Conservation (phyloP, 805 yeast species). For the Saccharomycopsis oosterbeekiorum region DNA sequence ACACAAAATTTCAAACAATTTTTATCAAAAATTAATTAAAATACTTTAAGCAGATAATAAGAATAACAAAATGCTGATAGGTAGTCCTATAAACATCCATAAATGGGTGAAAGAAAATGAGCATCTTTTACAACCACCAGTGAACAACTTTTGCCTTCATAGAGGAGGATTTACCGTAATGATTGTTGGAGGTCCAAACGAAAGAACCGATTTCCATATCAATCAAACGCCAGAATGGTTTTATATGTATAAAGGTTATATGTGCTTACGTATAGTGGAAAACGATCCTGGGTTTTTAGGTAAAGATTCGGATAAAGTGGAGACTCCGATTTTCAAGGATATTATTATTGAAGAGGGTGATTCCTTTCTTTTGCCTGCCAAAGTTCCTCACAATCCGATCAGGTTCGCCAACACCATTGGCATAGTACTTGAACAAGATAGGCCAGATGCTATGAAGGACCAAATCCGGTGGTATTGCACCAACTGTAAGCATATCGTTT, state of each 20-base stretch:
- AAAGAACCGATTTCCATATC: slow-evolving; percentile 84
- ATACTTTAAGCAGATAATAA: not conserved
- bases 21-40: too few relatives aligned
- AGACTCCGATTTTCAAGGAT: slow-evolving; percentile 62
- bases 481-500: slow-evolving; percentile 52
- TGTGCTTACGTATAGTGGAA: slow-evolving; percentile 78
- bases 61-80: slow-evolving; percentile 1
- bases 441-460: slow-evolving; percentile 65
- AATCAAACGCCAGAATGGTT: slow-evolving; percentile 95
- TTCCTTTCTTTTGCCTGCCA: slow-evolving; percentile 76
- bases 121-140: slow-evolving; percentile 79
- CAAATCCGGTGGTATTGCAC: slow-evolving; percentile 82
- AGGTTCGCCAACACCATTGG: slow-evolving; percentile 82
- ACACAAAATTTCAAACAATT: too few relatives aligned
- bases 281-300: slow-evolving; percentile 19
- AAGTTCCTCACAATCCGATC: slow-evolving; percentile 84
- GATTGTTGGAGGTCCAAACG: slow-evolving; percentile 96
- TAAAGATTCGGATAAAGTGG: slow-evolving; percentile 7
- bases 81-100: slow-evolving; percentile 58
- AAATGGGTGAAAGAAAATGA: slow-evolving; percentile 75
- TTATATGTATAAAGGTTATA: slow-evolving; percentile 75
- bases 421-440: slow-evolving; percentile 83
- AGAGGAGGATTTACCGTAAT: slow-evolving; percentile 88
- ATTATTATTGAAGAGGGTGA: slow-evolving; percentile 75
- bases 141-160: slow-evolving; percentile 82